These are phyloP conservation scores for Iris macrosiphon DNA, from an alignment of 106 monocot species.

Conservation along the genomic window DNA sequence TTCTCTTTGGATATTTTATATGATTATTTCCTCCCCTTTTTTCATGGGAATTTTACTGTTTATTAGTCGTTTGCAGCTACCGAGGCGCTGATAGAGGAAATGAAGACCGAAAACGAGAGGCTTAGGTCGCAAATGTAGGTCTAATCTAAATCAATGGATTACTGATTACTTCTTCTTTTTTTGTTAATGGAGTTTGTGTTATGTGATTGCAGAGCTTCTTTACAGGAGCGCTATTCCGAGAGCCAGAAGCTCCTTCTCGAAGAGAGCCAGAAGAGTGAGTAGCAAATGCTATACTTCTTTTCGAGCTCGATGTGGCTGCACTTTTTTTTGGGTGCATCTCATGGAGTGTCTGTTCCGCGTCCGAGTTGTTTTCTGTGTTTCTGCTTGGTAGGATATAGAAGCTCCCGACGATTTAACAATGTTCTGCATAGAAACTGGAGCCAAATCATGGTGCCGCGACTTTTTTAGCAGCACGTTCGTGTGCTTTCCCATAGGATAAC, in stretches of 20 bases:
- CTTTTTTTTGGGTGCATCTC: not conserved
- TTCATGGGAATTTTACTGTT: not conserved
- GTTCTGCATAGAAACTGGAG: not conserved
- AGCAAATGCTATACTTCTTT: not conserved
- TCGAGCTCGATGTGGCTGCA: too few relatives aligned
- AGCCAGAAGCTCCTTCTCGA: slow-evolving; percentile 27
- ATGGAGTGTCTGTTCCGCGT: not conserved
- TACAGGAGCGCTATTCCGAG: slow-evolving; percentile 20
- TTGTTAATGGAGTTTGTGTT: not conserved
- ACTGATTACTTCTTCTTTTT: not conserved
- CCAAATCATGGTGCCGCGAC: too few relatives aligned
- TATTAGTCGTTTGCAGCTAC: slow-evolving; percentile 11
- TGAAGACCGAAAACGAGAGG: slow-evolving; percentile 31
- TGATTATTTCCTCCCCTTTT: not conserved
- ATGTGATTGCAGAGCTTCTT: slow-evolving; percentile 21
- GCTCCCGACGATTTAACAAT: too few relatives aligned
- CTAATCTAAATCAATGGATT: not conserved
- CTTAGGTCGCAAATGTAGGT: slow-evolving; percentile 27
- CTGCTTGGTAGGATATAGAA: too few relatives aligned
- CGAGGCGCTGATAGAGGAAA: slow-evolving; percentile 26
- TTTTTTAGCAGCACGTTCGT: too few relatives aligned
- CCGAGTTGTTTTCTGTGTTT: not conserved
- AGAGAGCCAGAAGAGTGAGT: slow-evolving; percentile 36
- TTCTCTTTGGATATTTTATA: not conserved
- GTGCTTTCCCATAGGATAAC: too few relatives aligned